Base-by-base conservation (phyloP, 2,329 filamentous ascomycete species). In the Pseudonectria buxi region DNA sequence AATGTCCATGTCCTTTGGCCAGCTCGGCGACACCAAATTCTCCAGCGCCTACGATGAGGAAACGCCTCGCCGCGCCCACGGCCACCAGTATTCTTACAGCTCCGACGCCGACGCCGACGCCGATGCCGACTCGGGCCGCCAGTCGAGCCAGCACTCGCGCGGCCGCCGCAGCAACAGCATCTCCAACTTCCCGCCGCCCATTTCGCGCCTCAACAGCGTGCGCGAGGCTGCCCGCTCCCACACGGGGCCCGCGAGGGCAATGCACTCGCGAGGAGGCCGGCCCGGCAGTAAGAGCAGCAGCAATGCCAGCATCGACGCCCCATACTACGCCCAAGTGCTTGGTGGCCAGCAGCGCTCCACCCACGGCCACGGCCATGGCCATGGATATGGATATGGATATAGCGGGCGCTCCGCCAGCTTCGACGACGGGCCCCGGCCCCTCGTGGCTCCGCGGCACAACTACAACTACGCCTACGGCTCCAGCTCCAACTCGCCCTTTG, bases 81-180 rank as follows among this genome's bases (percentile, higher is more conserved):
- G 53, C 32, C 48, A 57, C 39, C 53, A 59, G 28, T 69, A 75
- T 46, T 73, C 74, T n/a, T 78, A 78, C 59, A 78, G 74, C 55
- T 79, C 76, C 30, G 76, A 80, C 50, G 64, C 72, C 42, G 76
- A 81, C 16, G 61, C 59, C n/a, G 63, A 61, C 41, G 71, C 75
- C 50, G 73, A 79, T 5, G 5, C 18, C 54, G 71, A 76, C 45
- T 61, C 67, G 13, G 73, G 68, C 51, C 64, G 69, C 36, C 59
- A 71, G 39, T 76, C 74, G n/a, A 67, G 65, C 44, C 65, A 67
- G 44, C 53, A 59, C 24, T 71, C 74, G 14, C 70, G 76, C 32
- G 75, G 77, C 11, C 76, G 81, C 40, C 76, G 85, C 39, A 92
- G 86, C 63, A 87, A 88, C 56, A 90, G 84, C 67, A 84, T 81